Evolutionary conservation across 768 basidiomycete species (phyloP).

Genomic region (Boletellus emodensis): DNA sequence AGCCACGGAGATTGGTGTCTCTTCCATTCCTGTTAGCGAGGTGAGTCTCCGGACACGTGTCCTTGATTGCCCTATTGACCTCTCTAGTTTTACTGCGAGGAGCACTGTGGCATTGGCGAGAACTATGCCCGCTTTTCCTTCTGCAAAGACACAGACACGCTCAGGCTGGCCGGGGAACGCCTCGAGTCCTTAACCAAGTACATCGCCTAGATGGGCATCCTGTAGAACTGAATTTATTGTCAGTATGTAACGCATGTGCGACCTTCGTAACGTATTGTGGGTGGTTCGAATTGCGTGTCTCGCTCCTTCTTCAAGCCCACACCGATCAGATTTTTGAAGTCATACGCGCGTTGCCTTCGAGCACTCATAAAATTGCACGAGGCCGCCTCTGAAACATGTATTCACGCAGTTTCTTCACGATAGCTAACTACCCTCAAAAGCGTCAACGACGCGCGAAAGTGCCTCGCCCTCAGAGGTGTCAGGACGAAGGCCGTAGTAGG

Average conservation of each 20-base stretch:
- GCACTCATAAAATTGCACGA: not conserved
- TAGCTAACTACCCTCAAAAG: slow-evolving; percentile 23
- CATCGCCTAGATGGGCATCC: slow-evolving; percentile 28
- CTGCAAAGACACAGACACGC: slow-evolving; percentile 91
- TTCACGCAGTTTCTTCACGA: not conserved
- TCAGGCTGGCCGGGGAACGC: slow-evolving; percentile 78
- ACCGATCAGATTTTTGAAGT: too few relatives aligned
- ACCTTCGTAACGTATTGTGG: too few relatives aligned
- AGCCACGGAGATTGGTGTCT: slow-evolving; percentile 84
- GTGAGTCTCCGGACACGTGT: slow-evolving; percentile 39
- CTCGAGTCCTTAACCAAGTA: slow-evolving; percentile 71
- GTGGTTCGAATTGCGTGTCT: too few relatives aligned
- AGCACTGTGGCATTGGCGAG: slow-evolving; percentile 83
- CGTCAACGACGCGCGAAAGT: slow-evolving; percentile 70
- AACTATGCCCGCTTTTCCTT: slow-evolving; percentile 86
- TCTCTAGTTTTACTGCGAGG: slow-evolving; percentile 83
- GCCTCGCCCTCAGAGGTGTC: slow-evolving; percentile 43
- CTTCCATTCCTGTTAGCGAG: slow-evolving; percentile 93
- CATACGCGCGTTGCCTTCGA: too few relatives aligned
- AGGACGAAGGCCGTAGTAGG: slow-evolving; percentile 66
- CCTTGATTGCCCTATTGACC: slow-evolving; percentile 6
- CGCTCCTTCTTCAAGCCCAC: too few relatives aligned
- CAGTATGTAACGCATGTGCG: not conserved
- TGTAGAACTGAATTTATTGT: not conserved
- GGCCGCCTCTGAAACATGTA: not conserved